Evolutionary conservation across 2,329 filamentous ascomycete genomes (phyloP).

Genomic region (Epichloe elymi): DNA sequence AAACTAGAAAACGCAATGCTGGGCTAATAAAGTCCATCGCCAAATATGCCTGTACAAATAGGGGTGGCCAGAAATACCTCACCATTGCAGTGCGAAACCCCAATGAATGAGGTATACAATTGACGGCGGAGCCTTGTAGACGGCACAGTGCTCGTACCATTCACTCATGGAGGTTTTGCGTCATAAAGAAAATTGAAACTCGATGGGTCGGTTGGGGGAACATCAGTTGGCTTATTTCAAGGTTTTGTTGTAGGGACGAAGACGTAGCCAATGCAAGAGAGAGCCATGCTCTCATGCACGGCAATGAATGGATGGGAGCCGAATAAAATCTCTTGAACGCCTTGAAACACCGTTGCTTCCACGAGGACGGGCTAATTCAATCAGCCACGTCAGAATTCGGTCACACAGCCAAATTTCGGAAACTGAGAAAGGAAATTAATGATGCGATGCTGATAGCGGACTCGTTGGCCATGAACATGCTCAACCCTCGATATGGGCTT

Average conservation of each 20-base stretch:
- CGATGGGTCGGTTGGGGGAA: background rate
- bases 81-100: background rate
- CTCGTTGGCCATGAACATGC: background rate
- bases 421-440: background rate
- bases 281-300: background rate
- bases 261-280: background rate
- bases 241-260: background rate
- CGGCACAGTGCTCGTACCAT: background rate
- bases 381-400: background rate
- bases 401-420: background rate
- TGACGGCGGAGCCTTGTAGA: background rate
- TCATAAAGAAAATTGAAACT: background rate
- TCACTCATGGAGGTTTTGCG: background rate
- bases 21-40: conserved; percentile 12
- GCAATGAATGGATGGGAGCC: background rate
- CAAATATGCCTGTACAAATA: conserved; percentile 23
- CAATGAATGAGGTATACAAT: background rate
- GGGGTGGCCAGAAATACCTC: conserved; percentile 4
- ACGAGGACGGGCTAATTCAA: background rate
- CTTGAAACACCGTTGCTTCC: conserved; percentile 3
- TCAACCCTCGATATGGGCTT: conserved; percentile 72
- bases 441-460: background rate
- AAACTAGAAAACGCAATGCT: conserved; percentile 13
- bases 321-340: conserved; percentile 1
- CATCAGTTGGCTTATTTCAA: background rate